phyloP scores from a whole-genome alignment of 345 rosid species.

The Erysimum cheiranthoides region DNA sequence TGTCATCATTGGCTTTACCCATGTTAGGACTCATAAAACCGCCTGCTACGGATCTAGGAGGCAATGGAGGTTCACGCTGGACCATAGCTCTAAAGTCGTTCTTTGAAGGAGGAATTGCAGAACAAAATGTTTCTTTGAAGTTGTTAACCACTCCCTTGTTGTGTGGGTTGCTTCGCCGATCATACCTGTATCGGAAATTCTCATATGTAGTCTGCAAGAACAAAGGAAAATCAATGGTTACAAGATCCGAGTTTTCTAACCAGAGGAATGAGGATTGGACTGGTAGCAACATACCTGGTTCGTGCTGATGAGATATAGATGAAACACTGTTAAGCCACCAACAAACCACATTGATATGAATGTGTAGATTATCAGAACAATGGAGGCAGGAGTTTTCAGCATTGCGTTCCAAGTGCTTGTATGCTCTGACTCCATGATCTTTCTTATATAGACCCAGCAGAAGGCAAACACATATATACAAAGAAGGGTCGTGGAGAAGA shows the following conservation, averaged over 20 bases:
- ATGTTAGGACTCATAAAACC: conserved; percentile 97
- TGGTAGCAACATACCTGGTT: conserved; percentile 67
- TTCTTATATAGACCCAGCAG: conserved; percentile 94
- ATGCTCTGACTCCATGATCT: conserved; percentile 66
- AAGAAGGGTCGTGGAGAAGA: conserved; percentile 81
- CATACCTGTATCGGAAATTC: conserved; percentile 92
- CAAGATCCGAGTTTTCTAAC: background rate
- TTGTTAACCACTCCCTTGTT: conserved; percentile 73
- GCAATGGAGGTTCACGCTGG: conserved; percentile 70
- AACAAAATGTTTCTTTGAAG: conserved; percentile 76
- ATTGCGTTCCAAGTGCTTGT: conserved; percentile 52
- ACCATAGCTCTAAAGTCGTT: conserved; percentile 80
- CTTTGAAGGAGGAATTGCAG: conserved; percentile 72
- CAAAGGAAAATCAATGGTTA: conserved; percentile 3
- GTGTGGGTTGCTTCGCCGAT: conserved; percentile 80
- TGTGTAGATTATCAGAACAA: conserved; percentile 82
- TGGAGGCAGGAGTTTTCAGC: conserved; percentile 70
- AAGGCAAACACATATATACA: conserved; percentile 92
- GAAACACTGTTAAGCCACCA: conserved; percentile 93
- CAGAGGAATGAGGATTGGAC: background rate
- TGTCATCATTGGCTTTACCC: conserved; percentile 89
- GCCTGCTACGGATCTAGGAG: conserved; percentile 65
- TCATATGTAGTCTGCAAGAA: conserved; percentile 87
- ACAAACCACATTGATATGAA: conserved; percentile 97
- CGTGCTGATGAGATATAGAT: conserved; percentile 90